Base-by-base conservation (phyloP, 2,329 filamentous ascomycete genomes). In the Clonostachys rosea region DNA sequence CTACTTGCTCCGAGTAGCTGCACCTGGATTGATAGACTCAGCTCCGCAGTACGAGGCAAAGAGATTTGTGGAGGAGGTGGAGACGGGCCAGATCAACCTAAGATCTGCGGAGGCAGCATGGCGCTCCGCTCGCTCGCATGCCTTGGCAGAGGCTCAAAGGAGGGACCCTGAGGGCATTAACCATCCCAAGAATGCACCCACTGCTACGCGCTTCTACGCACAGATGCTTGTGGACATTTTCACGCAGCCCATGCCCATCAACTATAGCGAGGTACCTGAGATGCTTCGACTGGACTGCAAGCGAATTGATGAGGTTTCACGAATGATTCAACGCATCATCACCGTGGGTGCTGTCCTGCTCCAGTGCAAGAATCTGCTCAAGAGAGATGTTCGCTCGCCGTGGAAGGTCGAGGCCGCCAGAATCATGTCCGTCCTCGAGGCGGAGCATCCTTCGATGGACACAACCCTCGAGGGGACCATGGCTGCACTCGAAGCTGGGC, bases 351-450 rank as follows among this genome's bases (percentile, higher is more conserved):
- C 87, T 0, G 85, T 92, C 43, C 70, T 91, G 30, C 69, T 92
- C 13, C 89, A 90, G 45, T 86, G 85, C 64, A 94, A 94, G 70
- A 92, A 91, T 55, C 73, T 92, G 8, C 76, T 94, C 34, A 91
- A 91, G 66, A 82, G 89, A 14, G 88, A 92, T 58, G 86, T 90
- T 5, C 82, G 89, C 41, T 79, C 79, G 12, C 82, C 86, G 17
- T 94, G 89, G 89, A 89, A 85, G 64, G 79, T 74, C 20, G 86
- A 91, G 64, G 86, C 87, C 0, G 71, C 74, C 4, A 81, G 87
- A n/a, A 80, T 91, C 53, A 81, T 86, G 70, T 69, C 79, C 2
- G 79, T 89, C 1, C 76, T 91, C 11, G 84, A 86, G 52, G 78
- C 73, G 13, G 67, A 75, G 34, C 64, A 74, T 40, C 68, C 76